Evolutionary conservation across 768 basidiomycete species (phyloP).

Genomic region (Rhizopogon roseolus): DNA sequence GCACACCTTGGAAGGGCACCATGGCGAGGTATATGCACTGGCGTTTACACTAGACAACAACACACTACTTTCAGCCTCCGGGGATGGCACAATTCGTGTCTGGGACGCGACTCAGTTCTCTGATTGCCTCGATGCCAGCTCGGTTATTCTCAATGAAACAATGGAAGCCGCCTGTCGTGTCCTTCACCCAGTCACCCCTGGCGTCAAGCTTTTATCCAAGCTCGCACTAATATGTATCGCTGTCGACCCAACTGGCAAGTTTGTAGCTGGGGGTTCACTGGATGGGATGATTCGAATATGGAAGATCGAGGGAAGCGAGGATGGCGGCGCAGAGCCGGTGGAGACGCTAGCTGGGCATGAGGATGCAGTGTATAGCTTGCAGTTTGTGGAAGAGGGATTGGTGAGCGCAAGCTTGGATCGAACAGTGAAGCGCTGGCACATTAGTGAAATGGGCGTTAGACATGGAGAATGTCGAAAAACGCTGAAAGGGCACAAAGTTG

Average conservation of each 20-base stretch:
- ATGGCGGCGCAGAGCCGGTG: conserved; percentile 51
- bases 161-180: conserved; percentile 40
- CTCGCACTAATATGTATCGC: conserved; percentile 66
- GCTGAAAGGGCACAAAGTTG: conserved; percentile 70
- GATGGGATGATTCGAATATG: conserved; percentile 80
- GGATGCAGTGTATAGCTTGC: conserved; percentile 85
- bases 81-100: conserved; percentile 66
- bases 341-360: conserved; percentile 75
- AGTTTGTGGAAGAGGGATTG: conserved; percentile 88
- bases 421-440: conserved; percentile 86
- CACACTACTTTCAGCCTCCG: conserved; percentile 85
- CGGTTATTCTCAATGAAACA: conserved; percentile 42
- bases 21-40: conserved; percentile 91
- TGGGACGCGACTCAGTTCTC: conserved; percentile 47
- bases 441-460: conserved; percentile 33
- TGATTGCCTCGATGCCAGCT: conserved; percentile 12
- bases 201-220: conserved; percentile 14
- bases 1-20: conserved; percentile 82
- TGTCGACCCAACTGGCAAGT: conserved; percentile 68
- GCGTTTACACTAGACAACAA: conserved; percentile 87
- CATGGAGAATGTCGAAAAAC: conserved; percentile 46
- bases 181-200: conserved; percentile 13
- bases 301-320: conserved; percentile 59
- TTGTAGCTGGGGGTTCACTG: conserved; percentile 64
- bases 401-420: conserved; percentile 91